Conservation (phyloP, 345 rosid genomes). For the Eucalyptus coolabah region DNA sequence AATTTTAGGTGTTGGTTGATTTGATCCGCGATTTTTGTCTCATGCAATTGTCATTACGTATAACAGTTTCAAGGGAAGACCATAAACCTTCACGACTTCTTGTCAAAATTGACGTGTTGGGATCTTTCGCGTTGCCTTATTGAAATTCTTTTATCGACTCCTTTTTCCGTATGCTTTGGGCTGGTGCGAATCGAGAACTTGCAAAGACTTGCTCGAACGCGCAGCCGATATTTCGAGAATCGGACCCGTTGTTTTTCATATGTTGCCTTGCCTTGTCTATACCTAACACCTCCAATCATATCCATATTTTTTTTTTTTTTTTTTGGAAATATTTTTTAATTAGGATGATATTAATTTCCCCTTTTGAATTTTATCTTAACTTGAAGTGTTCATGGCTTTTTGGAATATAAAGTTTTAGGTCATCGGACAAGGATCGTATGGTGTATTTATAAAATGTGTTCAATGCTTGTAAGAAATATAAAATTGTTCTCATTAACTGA, state of each 20-base stretch:
- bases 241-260: not conserved
- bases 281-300: not conserved
- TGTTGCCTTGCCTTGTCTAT: not conserved
- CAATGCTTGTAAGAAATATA: not conserved
- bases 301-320: not conserved
- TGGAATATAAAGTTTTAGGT: not conserved
- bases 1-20: not conserved
- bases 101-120: not conserved
- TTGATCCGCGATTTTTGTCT: not conserved
- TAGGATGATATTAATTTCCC: not conserved
- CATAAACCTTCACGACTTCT: not conserved
- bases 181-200: not conserved
- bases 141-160: not conserved
- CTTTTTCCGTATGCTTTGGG: not conserved
- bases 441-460: not conserved
- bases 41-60: not conserved
- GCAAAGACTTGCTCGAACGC: not conserved
- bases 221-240: not conserved
- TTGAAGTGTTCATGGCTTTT: not conserved
- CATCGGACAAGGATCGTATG: not conserved
- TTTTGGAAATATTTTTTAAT: not conserved
- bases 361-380: not conserved
- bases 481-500: not conserved
- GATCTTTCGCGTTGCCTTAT: not conserved
- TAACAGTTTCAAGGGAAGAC: not conserved